Evolutionary conservation across 257 asterid genomes (phyloP).

Genomic region (Cruciata laevipes): DNA sequence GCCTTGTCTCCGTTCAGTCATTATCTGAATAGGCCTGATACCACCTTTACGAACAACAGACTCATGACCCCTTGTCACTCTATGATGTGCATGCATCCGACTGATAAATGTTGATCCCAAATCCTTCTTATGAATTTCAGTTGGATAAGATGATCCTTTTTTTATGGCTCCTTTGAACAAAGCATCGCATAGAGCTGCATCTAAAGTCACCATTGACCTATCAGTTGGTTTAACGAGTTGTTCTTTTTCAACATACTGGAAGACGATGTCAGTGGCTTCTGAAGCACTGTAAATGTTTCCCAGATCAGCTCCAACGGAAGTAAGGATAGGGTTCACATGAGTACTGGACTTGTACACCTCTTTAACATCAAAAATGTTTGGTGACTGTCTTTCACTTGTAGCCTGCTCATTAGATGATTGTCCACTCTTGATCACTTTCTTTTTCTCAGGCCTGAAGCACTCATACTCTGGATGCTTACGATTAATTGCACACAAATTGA

Average conservation of each 20-base stretch:
- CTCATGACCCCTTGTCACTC: constrained; percentile 62
- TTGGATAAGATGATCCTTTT: constrained; percentile 79
- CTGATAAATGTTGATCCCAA: constrained; percentile 56
- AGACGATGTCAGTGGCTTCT: constrained; percentile 73
- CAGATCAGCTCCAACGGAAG: constrained; percentile 62
- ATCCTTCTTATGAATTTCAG: constrained; percentile 86
- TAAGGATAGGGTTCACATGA: constrained; percentile 73
- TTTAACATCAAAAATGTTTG: constrained; percentile 48
- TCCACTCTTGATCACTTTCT: constrained; percentile 46
- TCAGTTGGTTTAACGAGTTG: constrained; percentile 64
- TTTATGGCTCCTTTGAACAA: constrained; percentile 86
- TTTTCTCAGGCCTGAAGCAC: constrained; percentile 82
- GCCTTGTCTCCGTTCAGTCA: constrained; percentile 95
- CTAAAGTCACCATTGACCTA: constrained; percentile 62
- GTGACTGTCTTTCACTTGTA: constrained; percentile 37
- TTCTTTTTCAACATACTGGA: constrained; percentile 75
- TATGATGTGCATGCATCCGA: constrained; percentile 86
- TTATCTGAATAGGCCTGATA: constrained; percentile 70
- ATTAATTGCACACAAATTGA: constrained; percentile 46
- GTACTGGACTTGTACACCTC: constrained; percentile 82
- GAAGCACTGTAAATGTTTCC: constrained; percentile 59
- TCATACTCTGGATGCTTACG: constrained; percentile 70
- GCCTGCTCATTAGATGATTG: constrained; percentile 34
- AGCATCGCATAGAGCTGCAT: constrained; percentile 81
- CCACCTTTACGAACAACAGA: constrained; percentile 75